Conservation (phyloP, 345 rosid genomes). For the Physaria fendleri region DNA sequence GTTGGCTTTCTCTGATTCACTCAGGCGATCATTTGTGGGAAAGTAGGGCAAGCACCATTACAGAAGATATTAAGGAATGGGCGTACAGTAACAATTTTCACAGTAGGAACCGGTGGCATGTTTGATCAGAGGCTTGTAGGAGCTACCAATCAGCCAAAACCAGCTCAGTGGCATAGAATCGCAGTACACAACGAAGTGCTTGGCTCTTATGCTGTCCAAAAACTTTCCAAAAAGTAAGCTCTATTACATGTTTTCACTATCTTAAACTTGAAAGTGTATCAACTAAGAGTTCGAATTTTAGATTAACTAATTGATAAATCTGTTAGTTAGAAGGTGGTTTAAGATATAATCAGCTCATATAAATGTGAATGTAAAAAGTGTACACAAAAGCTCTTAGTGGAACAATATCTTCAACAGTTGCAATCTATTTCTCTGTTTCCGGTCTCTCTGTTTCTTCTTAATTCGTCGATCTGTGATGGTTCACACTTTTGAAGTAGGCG, state of each 20-base stretch:
- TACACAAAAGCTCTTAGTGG: neutral
- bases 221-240: constrained; percentile 65
- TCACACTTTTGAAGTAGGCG: no score
- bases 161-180: constrained; percentile 96
- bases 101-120: constrained; percentile 93
- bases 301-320: neutral
- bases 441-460: neutral
- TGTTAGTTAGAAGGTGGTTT: neutral
- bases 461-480: neutral
- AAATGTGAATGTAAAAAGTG: neutral
- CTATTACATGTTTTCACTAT: neutral
- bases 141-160: constrained; percentile 53
- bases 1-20: neutral
- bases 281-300: neutral
- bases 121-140: constrained; percentile 70
- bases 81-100: constrained; percentile 73
- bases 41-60: constrained; percentile 75
- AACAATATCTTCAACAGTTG: neutral
- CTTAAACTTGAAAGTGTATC: neutral
- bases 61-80: constrained; percentile 96
- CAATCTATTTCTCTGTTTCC: neutral
- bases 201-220: constrained; percentile 78
- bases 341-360: neutral
- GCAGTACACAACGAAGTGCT: constrained; percentile 79
- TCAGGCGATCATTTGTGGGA: constrained; percentile 90